Base-by-base conservation (phyloP, 1,284 basidiomycete genomes). In the Ceratobasidium papillatum region DNA sequence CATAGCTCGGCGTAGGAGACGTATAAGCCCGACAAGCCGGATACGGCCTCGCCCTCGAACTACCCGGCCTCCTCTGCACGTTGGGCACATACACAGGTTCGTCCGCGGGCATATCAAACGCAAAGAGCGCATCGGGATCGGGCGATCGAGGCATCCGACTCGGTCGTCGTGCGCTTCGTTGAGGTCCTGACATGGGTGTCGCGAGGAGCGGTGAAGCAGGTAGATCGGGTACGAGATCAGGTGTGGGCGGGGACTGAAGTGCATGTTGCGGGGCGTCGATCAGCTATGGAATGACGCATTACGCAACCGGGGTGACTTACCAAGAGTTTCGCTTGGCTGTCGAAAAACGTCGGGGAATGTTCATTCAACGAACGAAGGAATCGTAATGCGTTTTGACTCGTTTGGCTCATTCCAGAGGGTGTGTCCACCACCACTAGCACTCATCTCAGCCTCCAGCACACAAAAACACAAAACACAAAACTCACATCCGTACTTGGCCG, bases 321-420 rank as follows among this genome's bases (percentile, higher is more conserved):
- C 11, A 71, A 41, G 14, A 71, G 54, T 14, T 30, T 27, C 1
- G 68, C 68, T 41, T 71, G 68, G 30, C 56, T 54, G 32, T 71
- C 68, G 68, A 71, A 71, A 30, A 71, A 71, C 36, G 68, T 71
- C 1, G 68, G 68, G 14, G 68, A 71, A 41, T 71, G 68, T 71
- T 71, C 68, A n/a, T 38, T 45, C 9, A 71, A 56, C 54, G 68
- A 71, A 27, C 68, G 68, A 25, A 71, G 56, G 56, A 71, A 71
- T 2, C 68, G 68, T 41, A 71, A 56, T 36, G 68, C 68, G 68
- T 71, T 71, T 58, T 71, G 68, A 12, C 56, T 56, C 2, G 54
- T 61, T 54, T 71, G 68, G 54, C 34, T 58, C 66, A 58, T 69
- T 34, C 66, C 66, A 45, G 65, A 68, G 52, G 66, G 66, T 9